These are phyloP conservation scores for Microcos paniculata DNA, from an alignment of 345 rosid genomes.

Conservation along the genomic window DNA sequence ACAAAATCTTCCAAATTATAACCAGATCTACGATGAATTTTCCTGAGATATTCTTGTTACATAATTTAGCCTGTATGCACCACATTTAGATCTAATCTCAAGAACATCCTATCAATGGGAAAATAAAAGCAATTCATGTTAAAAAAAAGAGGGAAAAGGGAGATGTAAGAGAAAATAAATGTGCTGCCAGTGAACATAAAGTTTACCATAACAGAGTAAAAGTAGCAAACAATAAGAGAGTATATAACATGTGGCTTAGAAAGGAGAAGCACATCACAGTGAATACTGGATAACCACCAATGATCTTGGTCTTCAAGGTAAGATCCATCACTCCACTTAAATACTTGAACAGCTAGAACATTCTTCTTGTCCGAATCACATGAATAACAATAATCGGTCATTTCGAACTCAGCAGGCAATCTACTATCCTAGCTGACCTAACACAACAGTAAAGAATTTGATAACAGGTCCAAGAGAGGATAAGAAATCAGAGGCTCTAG, in stretches of 20 bases:
- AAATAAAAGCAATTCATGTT: neutral
- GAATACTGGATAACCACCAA: constrained; percentile 98
- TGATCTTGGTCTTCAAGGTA: constrained; percentile 99
- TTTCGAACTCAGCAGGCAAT: constrained; percentile 97
- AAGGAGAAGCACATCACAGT: constrained; percentile 94
- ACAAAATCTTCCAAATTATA: neutral
- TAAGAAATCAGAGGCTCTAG: neutral
- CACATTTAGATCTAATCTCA: neutral
- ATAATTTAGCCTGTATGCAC: neutral
- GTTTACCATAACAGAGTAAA: neutral
- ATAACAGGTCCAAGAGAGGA: constrained; percentile 15
- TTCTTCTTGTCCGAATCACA: constrained; percentile 70
- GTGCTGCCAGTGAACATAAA: neutral
- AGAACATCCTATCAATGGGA: neutral
- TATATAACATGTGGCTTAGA: constrained; percentile 91
- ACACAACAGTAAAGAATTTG: constrained; percentile 22
- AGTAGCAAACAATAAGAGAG: neutral
- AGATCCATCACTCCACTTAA: constrained; percentile 99
- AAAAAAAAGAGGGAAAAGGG: neutral
- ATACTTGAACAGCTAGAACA: constrained; percentile 95
- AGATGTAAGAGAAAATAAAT: neutral
- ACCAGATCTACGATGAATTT: neutral
- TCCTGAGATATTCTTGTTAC: neutral
- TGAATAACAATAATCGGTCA: constrained; percentile 78
- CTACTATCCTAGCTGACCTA: constrained; percentile 91